Base-by-base conservation (phyloP, 1,139 yeast species). In the Lodderomyces orthopsilosis region DNA sequence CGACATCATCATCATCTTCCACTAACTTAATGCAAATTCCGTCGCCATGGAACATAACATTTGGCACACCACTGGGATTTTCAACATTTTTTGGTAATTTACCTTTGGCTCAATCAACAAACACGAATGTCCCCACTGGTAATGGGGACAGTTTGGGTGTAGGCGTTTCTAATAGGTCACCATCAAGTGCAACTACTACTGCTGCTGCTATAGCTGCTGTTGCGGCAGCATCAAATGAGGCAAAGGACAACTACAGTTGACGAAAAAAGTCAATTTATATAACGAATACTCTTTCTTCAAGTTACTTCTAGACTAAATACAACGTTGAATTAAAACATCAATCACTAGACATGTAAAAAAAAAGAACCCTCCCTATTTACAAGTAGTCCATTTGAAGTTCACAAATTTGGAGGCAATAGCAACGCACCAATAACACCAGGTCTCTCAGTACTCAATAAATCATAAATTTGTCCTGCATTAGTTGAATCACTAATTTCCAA, bases 361-460 rank as follows among this genome's bases (percentile, higher is more conserved):
- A n/a, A n/a, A n/a, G n/a, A n/a, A n/a, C n/a, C n/a, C n/a, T n/a
- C 27, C 23, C 23, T 21, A 21, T 30, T 30, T 15, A 30, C 34
- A n/a, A n/a, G n/a, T n/a, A n/a, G n/a, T n/a, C n/a, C n/a, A n/a
- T n/a, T n/a, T n/a, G n/a, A n/a, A n/a, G n/a, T n/a, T n/a, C n/a
- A n/a, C n/a, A 30, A 61, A 55, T 83, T 80, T 1, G 91, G 90
- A 8, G 94, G 94, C 32, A 87, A 63, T 42, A 86, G 62, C 30
- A 86, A 63, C 0, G 86, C 93, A 1, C 83, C 89, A 22, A 87
- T 79, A 23, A 79, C 81, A 24, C 74, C 69, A 0, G 94, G 90
- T 50, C 95, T 69, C 55, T 88, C 95, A 0, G 93, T 85, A 3
- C 94, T 89, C 47, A 87, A 64, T 41, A 87, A 63, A 55, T 87